Evolutionary conservation across 1,284 basidiomycete species (phyloP).

Genomic region (Hemileia vastatrix): DNA sequence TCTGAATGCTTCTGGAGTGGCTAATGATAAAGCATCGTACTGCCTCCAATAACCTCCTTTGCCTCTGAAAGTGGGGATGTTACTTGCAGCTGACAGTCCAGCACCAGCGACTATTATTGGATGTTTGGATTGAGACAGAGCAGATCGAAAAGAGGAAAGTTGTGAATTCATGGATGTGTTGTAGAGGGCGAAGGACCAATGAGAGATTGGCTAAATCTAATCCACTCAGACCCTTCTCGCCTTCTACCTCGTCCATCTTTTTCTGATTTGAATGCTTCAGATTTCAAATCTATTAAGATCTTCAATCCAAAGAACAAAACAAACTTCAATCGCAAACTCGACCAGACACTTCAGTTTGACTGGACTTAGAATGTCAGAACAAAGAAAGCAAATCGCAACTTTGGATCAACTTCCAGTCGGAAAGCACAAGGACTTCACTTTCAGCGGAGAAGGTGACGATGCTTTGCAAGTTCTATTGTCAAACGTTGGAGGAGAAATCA

Average conservation of each 20-base stretch:
- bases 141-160: constrained; percentile 42
- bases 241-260: no score
- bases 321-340: no score
- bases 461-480: constrained; percentile 33
- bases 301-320: no score
- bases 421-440: constrained; percentile 31
- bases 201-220: no score
- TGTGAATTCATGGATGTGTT: no score
- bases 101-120: constrained; percentile 55
- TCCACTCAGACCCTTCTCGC: no score
- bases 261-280: no score
- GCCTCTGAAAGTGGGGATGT: constrained; percentile 57
- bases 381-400: neutral
- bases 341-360: neutral
- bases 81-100: constrained; percentile 52
- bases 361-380: neutral
- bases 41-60: constrained; percentile 56
- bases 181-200: no score
- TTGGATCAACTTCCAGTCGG: neutral
- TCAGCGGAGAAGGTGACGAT: constrained; percentile 34
- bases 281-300: no score
- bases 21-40: constrained; percentile 53
- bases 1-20: constrained; percentile 54
- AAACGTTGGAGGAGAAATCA: constrained; percentile 36
- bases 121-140: constrained; percentile 47